Conservation (phyloP, 1,139 yeast species). For the Arxiozyma telluris region DNA sequence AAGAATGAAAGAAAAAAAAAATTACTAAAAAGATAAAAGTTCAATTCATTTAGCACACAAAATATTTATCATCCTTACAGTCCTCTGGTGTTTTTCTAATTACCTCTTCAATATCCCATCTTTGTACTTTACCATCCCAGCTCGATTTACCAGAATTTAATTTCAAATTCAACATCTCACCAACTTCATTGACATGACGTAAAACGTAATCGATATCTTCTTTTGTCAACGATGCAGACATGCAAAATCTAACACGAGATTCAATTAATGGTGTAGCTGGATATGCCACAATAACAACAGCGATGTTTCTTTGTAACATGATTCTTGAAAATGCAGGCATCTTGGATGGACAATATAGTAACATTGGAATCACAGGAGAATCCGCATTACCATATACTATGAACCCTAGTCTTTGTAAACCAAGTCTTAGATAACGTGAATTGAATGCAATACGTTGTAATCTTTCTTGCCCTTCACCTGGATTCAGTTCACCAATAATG, state of each 20-base stretch:
- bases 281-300: constrained; percentile 93
- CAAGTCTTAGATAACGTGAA: constrained; percentile 84
- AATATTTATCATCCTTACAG: constrained; percentile 42
- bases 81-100: constrained; percentile 66
- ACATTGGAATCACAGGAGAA: constrained; percentile 87
- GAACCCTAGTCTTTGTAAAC: constrained; percentile 84
- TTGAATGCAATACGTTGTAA: constrained; percentile 90
- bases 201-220: constrained; percentile 83
- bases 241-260: constrained; percentile 87
- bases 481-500: constrained; percentile 71
- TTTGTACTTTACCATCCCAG: constrained; percentile 54
- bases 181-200: constrained; percentile 65
- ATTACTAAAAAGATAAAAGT: neutral
- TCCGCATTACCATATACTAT: constrained; percentile 93
- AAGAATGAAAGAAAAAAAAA: neutral
- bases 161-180: constrained; percentile 67
- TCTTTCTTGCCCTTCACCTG: constrained; percentile 91
- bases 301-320: constrained; percentile 71
- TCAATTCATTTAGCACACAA: constrained; percentile 14
- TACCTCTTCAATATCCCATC: constrained; percentile 73
- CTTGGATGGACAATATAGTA: constrained; percentile 82
- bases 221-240: constrained; percentile 84
- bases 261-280: constrained; percentile 94
- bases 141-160: constrained; percentile 73
- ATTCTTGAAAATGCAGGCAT: constrained; percentile 88